Evolutionary conservation across 805 yeast species (phyloP).

Genomic region (Maudiozyma pseudohumilis): DNA sequence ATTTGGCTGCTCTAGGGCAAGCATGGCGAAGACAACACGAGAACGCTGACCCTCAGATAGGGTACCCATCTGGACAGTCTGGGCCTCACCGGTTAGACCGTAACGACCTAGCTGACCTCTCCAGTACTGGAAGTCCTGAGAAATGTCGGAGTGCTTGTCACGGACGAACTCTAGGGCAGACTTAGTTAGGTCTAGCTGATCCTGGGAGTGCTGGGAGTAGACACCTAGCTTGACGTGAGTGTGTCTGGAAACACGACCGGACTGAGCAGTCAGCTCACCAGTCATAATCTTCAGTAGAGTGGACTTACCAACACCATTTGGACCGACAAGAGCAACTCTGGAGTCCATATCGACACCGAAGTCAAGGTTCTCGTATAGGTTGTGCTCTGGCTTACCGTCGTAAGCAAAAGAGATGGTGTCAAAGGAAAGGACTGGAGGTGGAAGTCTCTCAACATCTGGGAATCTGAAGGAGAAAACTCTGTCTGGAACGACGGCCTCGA

Average conservation of each 20-base stretch:
- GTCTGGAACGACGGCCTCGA: constrained; percentile 86
- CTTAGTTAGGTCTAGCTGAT: constrained; percentile 92
- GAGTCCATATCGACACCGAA: constrained; percentile 99
- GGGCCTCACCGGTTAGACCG: constrained; percentile 98
- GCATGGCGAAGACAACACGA: constrained; percentile 92
- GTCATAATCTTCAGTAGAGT: constrained; percentile 94
- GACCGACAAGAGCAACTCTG: constrained; percentile 94
- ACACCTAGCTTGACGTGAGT: constrained; percentile 97
- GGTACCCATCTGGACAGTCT: constrained; percentile 97
- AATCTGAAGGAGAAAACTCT: constrained; percentile 89
- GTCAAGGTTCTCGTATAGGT: constrained; percentile 80
- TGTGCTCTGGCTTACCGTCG: constrained; percentile 72
- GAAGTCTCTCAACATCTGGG: constrained; percentile 92
- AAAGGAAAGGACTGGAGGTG: constrained; percentile 96
- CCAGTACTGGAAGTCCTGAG: constrained; percentile 98
- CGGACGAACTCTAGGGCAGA: constrained; percentile 95
- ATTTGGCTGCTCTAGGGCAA: constrained; percentile 93
- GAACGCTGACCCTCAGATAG: constrained; percentile 98
- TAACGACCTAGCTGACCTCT: constrained; percentile 96
- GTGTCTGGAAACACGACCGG: constrained; percentile 94
- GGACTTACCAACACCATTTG: constrained; percentile 98
- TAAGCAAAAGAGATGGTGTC: constrained; percentile 92
- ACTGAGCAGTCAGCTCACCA: constrained; percentile 81
- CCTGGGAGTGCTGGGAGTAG: constrained; percentile 97
- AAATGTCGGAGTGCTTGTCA: constrained; percentile 77